A percentile compares a stretch with the other conserved stretches of the same genome.
These are phyloP conservation scores for Colletotrichum sp. DNA, from an alignment of 2,329 filamentous ascomycete genomes.

Conservation along the genomic window DNA sequence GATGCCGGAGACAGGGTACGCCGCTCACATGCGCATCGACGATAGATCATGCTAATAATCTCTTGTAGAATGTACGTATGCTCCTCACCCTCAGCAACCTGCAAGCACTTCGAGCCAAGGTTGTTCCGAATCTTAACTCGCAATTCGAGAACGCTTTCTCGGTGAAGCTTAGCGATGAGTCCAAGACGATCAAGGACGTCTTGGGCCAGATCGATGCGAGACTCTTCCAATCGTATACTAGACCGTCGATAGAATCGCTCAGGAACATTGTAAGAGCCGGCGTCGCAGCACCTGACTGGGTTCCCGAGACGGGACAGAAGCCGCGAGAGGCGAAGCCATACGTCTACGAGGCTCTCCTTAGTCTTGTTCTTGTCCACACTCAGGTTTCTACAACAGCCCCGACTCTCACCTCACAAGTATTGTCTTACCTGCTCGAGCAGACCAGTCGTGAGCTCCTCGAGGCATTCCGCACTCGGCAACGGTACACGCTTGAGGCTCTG, in stretches of 20 bases:
- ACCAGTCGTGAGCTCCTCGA: constrained; percentile 80
- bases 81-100: constrained; percentile 94
- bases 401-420: constrained; percentile 77
- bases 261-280: constrained; percentile 74
- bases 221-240: constrained; percentile 91
- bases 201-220: constrained; percentile 88
- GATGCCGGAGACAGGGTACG: constrained; percentile 62
- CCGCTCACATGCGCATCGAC: constrained; percentile 1
- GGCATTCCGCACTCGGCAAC: constrained; percentile 71
- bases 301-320: constrained; percentile 57
- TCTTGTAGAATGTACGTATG: constrained; percentile 80
- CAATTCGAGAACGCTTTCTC: constrained; percentile 95
- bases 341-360: constrained; percentile 84
- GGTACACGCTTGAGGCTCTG: constrained; percentile 78
- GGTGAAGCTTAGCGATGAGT: constrained; percentile 92
- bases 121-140: constrained; percentile 86
- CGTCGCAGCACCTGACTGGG: constrained; percentile 74
- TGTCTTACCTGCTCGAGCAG: constrained; percentile 86
- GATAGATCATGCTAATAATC: constrained; percentile 29
- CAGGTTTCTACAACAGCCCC: constrained; percentile 82
- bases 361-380: constrained; percentile 88
- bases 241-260: constrained; percentile 72
- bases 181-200: constrained; percentile 88
- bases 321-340: constrained; percentile 85
- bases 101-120: constrained; percentile 77